Conservation (phyloP, 345 rosid species). For the Citrus sp. region DNA sequence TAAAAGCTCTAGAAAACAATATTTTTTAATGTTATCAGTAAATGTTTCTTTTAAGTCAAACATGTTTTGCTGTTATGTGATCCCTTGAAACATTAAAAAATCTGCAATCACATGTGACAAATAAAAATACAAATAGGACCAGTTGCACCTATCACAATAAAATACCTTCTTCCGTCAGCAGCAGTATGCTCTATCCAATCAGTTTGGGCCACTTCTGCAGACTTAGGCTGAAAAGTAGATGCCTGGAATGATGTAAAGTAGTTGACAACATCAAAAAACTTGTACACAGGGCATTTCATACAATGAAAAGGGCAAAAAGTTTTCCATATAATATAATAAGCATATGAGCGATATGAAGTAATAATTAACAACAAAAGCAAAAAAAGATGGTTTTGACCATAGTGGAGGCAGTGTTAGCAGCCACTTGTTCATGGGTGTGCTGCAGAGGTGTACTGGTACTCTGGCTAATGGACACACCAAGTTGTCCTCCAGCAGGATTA, state of each 20-base stretch:
- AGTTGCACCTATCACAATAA: conserved; percentile 1
- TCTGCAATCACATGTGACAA: conserved; percentile 4
- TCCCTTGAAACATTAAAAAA: not conserved
- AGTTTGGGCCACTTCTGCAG: conserved; percentile 37
- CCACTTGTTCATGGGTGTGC: conserved; percentile 43
- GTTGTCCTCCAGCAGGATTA: conserved; percentile 53
- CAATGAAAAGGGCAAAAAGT: conserved; percentile 1
- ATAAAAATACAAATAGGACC: not conserved
- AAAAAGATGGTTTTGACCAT: conserved; percentile 32
- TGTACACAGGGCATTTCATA: not conserved
- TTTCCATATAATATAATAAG: not conserved
- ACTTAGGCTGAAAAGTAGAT: conserved; percentile 33
- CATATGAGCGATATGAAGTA: not conserved
- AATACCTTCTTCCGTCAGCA: conserved; percentile 81
- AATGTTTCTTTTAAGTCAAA: not conserved
- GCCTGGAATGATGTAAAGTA: conserved; percentile 34
- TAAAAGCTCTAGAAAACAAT: not conserved
- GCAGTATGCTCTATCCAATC: conserved; percentile 91
- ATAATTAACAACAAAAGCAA: not conserved
- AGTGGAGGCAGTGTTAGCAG: conserved; percentile 29
- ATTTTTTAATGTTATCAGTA: not conserved
- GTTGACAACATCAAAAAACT: not conserved
- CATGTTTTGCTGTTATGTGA: not conserved
- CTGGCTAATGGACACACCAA: conserved; percentile 41
- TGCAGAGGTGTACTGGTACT: conserved; percentile 36